phyloP scores from a whole-genome alignment of 192 early-diverging fungal genomes.

The Backusella mclennaniae region DNA sequence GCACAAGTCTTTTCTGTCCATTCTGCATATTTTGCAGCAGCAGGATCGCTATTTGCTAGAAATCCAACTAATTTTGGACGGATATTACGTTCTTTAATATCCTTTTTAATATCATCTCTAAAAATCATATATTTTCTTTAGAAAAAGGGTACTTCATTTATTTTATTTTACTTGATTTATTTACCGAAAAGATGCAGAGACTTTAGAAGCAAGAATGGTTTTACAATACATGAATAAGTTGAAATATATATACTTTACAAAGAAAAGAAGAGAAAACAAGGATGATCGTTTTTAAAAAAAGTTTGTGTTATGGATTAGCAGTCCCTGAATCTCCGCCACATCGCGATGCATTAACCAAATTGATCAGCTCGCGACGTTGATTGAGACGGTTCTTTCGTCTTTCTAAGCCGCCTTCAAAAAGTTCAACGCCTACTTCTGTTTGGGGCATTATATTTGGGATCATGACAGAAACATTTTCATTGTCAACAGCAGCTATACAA shows the following conservation, averaged over 20 bases:
- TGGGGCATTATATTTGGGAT: slow-evolving; percentile 41
- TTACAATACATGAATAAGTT: slow-evolving; percentile 39
- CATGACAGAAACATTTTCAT: slow-evolving; percentile 27
- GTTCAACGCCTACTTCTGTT: slow-evolving; percentile 35
- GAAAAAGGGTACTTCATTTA: neutral
- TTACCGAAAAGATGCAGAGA: slow-evolving; percentile 67
- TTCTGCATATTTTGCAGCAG: slow-evolving; percentile 90
- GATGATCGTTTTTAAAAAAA: neutral
- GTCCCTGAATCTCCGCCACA: neutral
- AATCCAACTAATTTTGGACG: slow-evolving; percentile 86
- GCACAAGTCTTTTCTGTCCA: slow-evolving; percentile 93
- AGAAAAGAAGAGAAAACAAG: neutral
- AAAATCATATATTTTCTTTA: neutral
- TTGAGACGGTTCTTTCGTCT: slow-evolving; percentile 40
- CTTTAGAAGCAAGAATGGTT: slow-evolving; percentile 59
- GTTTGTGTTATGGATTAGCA: neutral
- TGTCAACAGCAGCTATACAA: slow-evolving; percentile 39
- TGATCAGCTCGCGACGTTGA: slow-evolving; percentile 41
- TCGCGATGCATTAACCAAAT: slow-evolving; percentile 12
- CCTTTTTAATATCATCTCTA: slow-evolving; percentile 58
- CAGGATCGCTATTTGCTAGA: slow-evolving; percentile 94
- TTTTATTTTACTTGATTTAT: neutral
- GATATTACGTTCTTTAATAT: slow-evolving; percentile 61
- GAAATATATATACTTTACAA: neutral
- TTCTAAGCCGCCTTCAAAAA: slow-evolving; percentile 38